A percentile compares a stretch with the other conserved stretches of the same genome.
phyloP scores from a whole-genome alignment of 306 rosid species.

The Prunus kanzakura region DNA sequence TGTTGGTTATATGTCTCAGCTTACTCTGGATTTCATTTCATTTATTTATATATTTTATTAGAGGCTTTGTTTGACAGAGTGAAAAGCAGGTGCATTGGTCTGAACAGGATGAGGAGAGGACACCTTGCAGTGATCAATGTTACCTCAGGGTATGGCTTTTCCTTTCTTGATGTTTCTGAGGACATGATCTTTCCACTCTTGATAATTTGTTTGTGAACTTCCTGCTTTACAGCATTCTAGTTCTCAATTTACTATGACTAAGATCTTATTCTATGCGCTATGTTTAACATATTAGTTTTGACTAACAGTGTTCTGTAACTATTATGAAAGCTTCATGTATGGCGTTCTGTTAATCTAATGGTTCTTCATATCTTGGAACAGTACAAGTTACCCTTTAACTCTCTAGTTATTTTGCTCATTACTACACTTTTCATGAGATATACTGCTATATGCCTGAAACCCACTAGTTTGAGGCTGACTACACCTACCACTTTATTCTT shows the following conservation, averaged over 20 bases:
- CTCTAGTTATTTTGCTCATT: not conserved
- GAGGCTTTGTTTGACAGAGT: conserved; percentile 55
- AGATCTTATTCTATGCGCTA: not conserved
- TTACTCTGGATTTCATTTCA: conserved; percentile 10
- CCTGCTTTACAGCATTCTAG: not conserved
- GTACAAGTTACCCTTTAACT: not conserved
- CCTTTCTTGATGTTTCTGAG: conserved; percentile 17
- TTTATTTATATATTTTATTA: conserved; percentile 32
- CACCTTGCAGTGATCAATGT: conserved; percentile 85
- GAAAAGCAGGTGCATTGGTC: conserved; percentile 74
- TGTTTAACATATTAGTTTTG: not conserved
- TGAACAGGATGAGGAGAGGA: conserved; percentile 61
- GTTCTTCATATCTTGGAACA: not conserved
- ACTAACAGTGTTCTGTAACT: not conserved
- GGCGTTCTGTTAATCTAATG: not conserved
- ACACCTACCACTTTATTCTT: not conserved
- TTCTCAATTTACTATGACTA: not conserved
- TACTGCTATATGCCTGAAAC: not conserved
- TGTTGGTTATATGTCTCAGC: conserved; percentile 10
- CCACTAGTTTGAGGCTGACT: not conserved
- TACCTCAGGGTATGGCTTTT: conserved; percentile 66
- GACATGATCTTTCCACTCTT: not conserved
- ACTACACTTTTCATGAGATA: not conserved
- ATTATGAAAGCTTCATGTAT: not conserved
- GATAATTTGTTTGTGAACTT: not conserved